Base-by-base conservation (phyloP, 2,329 filamentous ascomycete genomes). In the Alternaria viburni region DNA sequence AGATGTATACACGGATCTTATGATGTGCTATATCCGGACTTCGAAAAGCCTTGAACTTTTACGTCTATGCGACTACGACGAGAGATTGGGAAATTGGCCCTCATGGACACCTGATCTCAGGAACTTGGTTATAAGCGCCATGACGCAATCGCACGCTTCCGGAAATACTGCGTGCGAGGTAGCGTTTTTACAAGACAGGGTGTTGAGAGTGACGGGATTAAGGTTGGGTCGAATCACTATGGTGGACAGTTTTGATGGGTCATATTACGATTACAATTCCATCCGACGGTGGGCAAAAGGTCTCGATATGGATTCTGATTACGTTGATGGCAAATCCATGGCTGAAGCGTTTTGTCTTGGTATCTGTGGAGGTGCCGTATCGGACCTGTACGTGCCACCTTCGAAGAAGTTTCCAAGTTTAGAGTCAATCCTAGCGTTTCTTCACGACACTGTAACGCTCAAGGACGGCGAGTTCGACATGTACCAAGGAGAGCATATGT, bases 361-460 rank as follows among this genome's bases (percentile, higher is more conserved):
- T 2, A n/a, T 43, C 3, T 43, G 30, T n/a, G 15, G 11, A 23
- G 30, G 51, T 23, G 0, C 0, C 2, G 0, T 13, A 21, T 17
- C 19, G 8, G 51, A 54, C 11, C 6, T 12, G 1, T n/a, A n/a
- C 0, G 10, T 21, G 12, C 50, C 32, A n/a, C 17, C 50, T 13
- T 10, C 0, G 0, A 21, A 7, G 6, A 5, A 0, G 3, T 11
- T 5, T 11, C 50, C 51, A 25, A 25, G 11, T n/a, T 12, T 54
- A 3, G 19, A 15, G 30, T 25, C 30, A 10, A 17, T 2, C 4
- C 6, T 43, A 9, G 9, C 8, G 8, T 17, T 23, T 4, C 5
- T 54, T 5, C 17, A 6, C 6, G n/a, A 54, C 12, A 25, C 5
- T 4, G 3, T 30, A 10, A 25, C 4, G 9, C 12, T 6, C 19